Evolutionary conservation across 345 rosid species (phyloP).

Genomic region (Eucalyptus cladocalyx): DNA sequence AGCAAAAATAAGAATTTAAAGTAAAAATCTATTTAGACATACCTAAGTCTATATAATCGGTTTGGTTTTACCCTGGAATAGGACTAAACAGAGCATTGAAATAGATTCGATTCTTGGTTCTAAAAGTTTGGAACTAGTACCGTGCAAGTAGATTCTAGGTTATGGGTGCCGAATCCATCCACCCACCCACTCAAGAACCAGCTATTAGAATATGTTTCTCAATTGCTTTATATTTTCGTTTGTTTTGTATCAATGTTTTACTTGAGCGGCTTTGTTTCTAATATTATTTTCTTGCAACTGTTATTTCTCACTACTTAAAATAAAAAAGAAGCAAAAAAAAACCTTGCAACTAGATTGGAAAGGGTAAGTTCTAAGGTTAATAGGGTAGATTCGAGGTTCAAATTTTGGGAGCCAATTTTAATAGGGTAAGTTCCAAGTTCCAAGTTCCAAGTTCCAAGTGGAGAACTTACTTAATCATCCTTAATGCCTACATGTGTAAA

Average conservation of each 20-base stretch:
- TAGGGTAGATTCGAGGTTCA: background rate
- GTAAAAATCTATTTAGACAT: background rate
- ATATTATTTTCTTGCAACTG: background rate
- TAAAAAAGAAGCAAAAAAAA: too few species aligned
- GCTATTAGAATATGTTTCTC: background rate
- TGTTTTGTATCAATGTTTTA: background rate
- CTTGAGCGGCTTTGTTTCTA: background rate
- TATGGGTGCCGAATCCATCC: background rate
- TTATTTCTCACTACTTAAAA: too few species aligned
- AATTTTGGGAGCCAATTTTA: background rate
- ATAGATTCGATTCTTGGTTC: background rate
- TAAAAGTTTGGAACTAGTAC: background rate
- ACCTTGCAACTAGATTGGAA: background rate
- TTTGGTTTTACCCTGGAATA: background rate
- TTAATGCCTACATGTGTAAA: background rate
- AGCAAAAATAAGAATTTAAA: background rate
- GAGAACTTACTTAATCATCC: background rate
- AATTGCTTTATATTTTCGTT: too few species aligned
- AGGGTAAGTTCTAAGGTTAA: background rate
- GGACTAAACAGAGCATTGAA: background rate
- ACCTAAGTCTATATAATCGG: too few species aligned
- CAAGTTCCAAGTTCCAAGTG: too few species aligned
- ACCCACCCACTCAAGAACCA: background rate
- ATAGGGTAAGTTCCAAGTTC: too few species aligned
- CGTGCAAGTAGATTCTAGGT: too few species aligned